Percentiles rank a stretch among this genome's conserved stretches.
These are phyloP conservation scores for Pyrenopolyporus hunteri DNA, from an alignment of 495 filamentous ascomycete species.

Conservation along the genomic window DNA sequence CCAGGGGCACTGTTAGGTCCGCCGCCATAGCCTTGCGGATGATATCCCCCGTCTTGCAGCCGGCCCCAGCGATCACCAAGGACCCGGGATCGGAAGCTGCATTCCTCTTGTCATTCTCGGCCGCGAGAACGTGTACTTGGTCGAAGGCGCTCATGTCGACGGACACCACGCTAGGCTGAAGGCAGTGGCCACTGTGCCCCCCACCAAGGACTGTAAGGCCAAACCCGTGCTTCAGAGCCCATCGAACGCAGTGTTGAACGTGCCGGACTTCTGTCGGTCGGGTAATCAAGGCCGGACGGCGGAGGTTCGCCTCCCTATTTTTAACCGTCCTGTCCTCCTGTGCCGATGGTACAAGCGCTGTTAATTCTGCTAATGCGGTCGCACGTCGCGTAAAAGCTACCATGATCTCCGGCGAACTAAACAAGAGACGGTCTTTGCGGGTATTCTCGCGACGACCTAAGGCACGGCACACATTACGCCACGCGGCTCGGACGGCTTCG, in stretches of 20 bases:
- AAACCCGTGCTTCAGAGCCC: conserved; percentile 59
- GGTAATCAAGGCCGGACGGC: conserved; percentile 53
- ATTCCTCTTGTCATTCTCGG: neutral
- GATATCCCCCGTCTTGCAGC: conserved; percentile 64
- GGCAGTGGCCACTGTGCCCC: conserved; percentile 65
- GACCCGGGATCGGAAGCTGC: neutral
- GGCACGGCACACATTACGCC: conserved; percentile 59
- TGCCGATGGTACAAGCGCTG: conserved; percentile 53
- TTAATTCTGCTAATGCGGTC: conserved; percentile 56
- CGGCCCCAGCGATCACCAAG: conserved; percentile 53
- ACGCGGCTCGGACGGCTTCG: conserved; percentile 48
- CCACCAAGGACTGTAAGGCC: conserved; percentile 63
- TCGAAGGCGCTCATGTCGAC: conserved; percentile 66
- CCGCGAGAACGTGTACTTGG: conserved; percentile 53
- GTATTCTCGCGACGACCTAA: conserved; percentile 54
- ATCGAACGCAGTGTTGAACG: conserved; percentile 63
- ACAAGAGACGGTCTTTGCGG: conserved; percentile 52
- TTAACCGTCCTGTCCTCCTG: conserved; percentile 51
- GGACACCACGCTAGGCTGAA: conserved; percentile 59
- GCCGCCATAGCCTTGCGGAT: conserved; percentile 55
- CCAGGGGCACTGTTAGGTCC: conserved; percentile 64
- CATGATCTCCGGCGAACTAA: conserved; percentile 62
- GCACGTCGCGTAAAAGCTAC: conserved; percentile 57
- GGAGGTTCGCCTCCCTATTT: conserved; percentile 58
- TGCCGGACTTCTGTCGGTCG: conserved; percentile 58